Base-by-base conservation (phyloP, 306 rosid species). In the Inga laurina region DNA sequence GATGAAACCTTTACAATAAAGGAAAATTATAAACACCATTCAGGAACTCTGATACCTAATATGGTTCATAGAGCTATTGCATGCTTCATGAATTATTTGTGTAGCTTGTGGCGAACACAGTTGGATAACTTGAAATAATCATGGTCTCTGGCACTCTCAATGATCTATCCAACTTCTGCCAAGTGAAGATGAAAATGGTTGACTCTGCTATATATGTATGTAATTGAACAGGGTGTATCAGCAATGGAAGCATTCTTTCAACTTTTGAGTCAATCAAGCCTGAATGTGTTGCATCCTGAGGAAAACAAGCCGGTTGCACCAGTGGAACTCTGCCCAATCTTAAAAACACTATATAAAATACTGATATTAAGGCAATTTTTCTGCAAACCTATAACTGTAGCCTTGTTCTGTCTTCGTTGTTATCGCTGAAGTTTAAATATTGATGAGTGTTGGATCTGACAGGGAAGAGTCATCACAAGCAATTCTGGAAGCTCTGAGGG, bases 281-380 rank as follows among this genome's bases (percentile, higher is more conserved):
- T 95, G 71, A 95, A 90, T 78, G 95, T 95, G 15, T 68, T 88
- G 81, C 98, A 95, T 86, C 98, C 98, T 44, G 97, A 92, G 78
- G 97, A 87, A 82, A 92, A 95, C 57, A 95, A 92, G 83, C 97
- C 82, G 9, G 98, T 95, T 59, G 97, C 98, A 77, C 97, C 98
- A 22, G 97, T 91, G 32, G 94, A 95, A 83, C 94, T 95, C 37
- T 95, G 97, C 88, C 98, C 98, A 37, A 93, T 95, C 86, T 90
- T 95, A 85, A 95, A 92, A 97, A 93, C 91, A 52, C 90, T 95
- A 0, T 91, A 95, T 84, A 93, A 92, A 83, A 93, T 93, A 84
- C 83, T 95, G 82, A 92, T 95, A 67, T 89, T 82, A 10, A 91
- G 98, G 98, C 93, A 83, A 78, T 56, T 32, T 82, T 82, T 39